Percentiles rank a stretch among this genome's conserved stretches.
Conservation (phyloP, 148 eudicot genomes). For the Rhododendron vialii region DNA sequence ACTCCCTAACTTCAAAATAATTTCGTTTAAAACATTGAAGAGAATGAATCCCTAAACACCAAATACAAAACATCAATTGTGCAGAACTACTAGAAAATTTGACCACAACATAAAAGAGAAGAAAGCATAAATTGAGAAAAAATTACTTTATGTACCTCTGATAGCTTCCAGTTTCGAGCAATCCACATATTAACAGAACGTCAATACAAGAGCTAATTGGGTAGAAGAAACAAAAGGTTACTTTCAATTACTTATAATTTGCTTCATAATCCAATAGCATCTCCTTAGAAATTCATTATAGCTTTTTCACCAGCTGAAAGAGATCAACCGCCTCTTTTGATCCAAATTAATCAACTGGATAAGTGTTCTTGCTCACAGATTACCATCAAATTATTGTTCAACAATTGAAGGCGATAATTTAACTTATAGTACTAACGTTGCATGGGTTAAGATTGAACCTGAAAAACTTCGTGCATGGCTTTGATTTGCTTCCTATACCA, state of each 20-base stretch:
- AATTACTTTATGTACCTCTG: constrained; percentile 1
- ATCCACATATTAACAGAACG: neutral
- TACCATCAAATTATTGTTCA: neutral
- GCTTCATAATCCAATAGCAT: neutral
- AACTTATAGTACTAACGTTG: neutral
- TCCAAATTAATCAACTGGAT: constrained; percentile 4
- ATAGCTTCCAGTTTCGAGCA: neutral
- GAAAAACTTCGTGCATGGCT: constrained; percentile 27
- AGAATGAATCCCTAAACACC: neutral
- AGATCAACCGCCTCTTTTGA: neutral
- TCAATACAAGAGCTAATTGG: constrained; percentile 1
- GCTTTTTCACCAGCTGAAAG: neutral
- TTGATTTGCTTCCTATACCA: constrained; percentile 24
- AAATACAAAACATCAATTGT: neutral
- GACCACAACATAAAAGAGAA: neutral
- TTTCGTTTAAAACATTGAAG: neutral
- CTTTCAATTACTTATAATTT: neutral
- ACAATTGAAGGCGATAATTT: neutral
- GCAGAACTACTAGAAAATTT: neutral
- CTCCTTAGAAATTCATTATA: neutral
- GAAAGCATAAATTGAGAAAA: neutral
- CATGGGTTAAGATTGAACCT: constrained; percentile 18
- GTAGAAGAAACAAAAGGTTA: neutral
- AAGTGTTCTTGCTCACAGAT: neutral
- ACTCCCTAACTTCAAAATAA: neutral